Conservation (phyloP, 129 eudicot species). For the Flaveria robusta region DNA sequence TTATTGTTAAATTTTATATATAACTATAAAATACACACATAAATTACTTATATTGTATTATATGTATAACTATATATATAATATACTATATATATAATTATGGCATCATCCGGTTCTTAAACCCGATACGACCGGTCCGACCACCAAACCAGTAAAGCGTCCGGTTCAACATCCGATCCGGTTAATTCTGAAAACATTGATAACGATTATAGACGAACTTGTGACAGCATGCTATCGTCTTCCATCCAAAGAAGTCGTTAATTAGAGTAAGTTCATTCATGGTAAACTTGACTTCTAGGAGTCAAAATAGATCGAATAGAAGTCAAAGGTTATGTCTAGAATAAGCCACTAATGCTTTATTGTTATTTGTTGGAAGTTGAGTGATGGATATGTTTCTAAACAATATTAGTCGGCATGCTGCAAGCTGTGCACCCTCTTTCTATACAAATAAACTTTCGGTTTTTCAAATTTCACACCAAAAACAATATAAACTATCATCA, state of each 20-base stretch:
- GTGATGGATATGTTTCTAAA: constrained; percentile 34
- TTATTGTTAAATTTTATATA: no score
- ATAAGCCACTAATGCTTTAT: constrained; percentile 30
- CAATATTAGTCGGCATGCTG: constrained; percentile 30
- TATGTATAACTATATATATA: no score
- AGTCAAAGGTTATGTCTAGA: constrained; percentile 26
- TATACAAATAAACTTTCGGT: constrained; percentile 25
- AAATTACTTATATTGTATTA: no score
- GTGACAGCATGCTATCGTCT: background rate
- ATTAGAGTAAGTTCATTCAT: background rate
- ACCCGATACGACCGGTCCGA: no score
- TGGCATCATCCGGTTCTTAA: no score
- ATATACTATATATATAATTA: no score
- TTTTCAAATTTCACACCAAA: constrained; percentile 26
- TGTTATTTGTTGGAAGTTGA: constrained; percentile 44
- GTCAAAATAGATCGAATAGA: constrained; percentile 22
- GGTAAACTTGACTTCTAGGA: constrained; percentile 8
- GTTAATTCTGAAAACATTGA: no score
- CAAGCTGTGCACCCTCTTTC: constrained; percentile 30
- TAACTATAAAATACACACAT: no score
- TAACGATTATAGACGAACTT: no score
- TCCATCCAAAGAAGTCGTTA: background rate
- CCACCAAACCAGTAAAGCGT: no score
- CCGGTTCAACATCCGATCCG: no score
- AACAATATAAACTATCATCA: constrained; percentile 5